A percentile compares a stretch with the other conserved stretches of the same genome.
Conservation (phyloP, 108 stramenopile genomes). For the Conticribra weissflogii region DNA sequence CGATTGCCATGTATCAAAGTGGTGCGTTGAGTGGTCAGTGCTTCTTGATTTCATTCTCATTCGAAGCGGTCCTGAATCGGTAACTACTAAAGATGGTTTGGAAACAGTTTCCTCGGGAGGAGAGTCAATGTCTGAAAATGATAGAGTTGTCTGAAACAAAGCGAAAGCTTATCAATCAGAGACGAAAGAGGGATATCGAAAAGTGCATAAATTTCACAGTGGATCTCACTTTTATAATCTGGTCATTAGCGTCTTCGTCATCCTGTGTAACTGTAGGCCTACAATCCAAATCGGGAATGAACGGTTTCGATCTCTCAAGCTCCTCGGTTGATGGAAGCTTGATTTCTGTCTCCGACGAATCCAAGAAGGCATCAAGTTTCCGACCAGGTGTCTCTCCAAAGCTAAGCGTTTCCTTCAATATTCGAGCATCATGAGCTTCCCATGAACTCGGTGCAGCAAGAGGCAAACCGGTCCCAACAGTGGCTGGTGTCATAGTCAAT, state of each 20-base stretch:
- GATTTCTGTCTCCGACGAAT: constrained; percentile 12
- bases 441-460: constrained; percentile 22
- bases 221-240: constrained; percentile 4
- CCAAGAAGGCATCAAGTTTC: constrained; percentile 32
- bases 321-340: constrained; percentile 34
- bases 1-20: constrained; percentile 48
- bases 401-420: constrained; percentile 21
- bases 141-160: constrained; percentile 17
- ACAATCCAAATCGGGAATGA: not conserved
- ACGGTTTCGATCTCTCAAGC: not conserved
- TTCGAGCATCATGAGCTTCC: constrained; percentile 20
- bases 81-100: constrained; percentile 26
- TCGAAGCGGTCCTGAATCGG: constrained; percentile 42
- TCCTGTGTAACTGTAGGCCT: not conserved
- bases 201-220: too few species aligned
- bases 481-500: constrained; percentile 40
- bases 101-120: constrained; percentile 25
- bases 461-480: constrained; percentile 10
- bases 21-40: constrained; percentile 39
- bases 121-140: constrained; percentile 41
- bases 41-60: constrained; percentile 35
- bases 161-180: too few species aligned
- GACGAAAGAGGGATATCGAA: not conserved
- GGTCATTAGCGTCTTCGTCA: constrained; percentile 3
- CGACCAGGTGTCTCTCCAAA: constrained; percentile 32